Evolutionary conservation across 139 green algal species (phyloP).

Genomic region (Limnomonas spitsbergensis): DNA sequence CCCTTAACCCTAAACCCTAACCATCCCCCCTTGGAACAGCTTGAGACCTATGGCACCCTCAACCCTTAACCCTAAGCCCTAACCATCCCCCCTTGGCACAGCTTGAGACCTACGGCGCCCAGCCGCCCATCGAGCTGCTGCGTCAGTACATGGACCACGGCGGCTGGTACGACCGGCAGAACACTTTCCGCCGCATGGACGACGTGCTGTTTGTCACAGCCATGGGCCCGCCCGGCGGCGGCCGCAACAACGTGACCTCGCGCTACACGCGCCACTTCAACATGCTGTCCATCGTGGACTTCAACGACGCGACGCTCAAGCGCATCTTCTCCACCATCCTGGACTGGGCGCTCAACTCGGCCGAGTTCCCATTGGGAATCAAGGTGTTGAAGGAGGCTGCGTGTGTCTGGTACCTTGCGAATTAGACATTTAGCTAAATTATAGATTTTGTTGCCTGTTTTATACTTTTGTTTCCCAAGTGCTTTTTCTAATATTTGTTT

Average conservation of each 20-base stretch:
- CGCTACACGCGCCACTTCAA: constrained; percentile 68
- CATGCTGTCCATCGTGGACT: constrained; percentile 53
- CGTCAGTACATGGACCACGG: constrained; percentile 75
- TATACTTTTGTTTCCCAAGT: constrained; percentile 56
- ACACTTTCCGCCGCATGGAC: constrained; percentile 55
- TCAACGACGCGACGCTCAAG: constrained; percentile 51
- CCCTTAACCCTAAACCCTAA: too few relatives aligned
- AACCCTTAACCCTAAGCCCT: too few relatives aligned
- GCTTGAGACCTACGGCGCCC: constrained; percentile 44
- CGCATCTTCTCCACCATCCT: constrained; percentile 69
- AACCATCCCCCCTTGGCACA: too few relatives aligned
- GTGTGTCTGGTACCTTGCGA: neutral
- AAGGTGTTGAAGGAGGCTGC: constrained; percentile 26
- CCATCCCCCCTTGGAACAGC: too few relatives aligned
- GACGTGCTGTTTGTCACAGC: constrained; percentile 71
- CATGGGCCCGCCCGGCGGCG: constrained; percentile 66
- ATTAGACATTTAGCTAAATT: constrained; percentile 54
- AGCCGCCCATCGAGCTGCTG: constrained; percentile 64
- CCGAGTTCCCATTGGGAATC: constrained; percentile 46
- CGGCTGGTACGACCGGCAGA: constrained; percentile 62
- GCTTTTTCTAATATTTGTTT: too few relatives aligned
- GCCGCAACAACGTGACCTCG: constrained; percentile 47
- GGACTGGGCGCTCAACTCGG: constrained; percentile 52
- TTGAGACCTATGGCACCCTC: too few relatives aligned
- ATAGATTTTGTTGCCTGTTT: constrained; percentile 38